phyloP scores from a whole-genome alignment of 2,329 filamentous ascomycete species.

The Cladophialophora chaetospira region DNA sequence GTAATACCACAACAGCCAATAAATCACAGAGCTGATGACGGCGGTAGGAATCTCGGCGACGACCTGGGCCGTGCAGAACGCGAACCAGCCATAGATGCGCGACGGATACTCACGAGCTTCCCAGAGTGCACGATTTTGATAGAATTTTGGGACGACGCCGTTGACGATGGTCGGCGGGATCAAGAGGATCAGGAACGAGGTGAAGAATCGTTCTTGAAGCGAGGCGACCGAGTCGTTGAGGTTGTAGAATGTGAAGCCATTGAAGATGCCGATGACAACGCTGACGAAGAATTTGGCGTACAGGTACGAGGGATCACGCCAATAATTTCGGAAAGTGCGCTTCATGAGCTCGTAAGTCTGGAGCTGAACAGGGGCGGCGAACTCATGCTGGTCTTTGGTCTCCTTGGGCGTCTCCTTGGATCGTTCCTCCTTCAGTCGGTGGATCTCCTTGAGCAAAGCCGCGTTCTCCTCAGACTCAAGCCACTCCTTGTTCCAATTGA shows the following conservation, averaged over 20 bases:
- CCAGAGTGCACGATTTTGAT: slow-evolving; percentile 71
- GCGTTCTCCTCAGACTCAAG: slow-evolving; percentile 63
- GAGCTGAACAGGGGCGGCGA: slow-evolving; percentile 63
- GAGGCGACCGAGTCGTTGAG: slow-evolving; percentile 66
- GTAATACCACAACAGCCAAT: slow-evolving; percentile 77
- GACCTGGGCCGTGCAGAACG: slow-evolving; percentile 73
- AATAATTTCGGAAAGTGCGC: slow-evolving; percentile 71
- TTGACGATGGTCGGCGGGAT: slow-evolving; percentile 73
- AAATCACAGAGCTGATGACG: slow-evolving; percentile 65
- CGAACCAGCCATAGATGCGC: slow-evolving; percentile 75
- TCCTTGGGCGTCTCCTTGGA: slow-evolving; percentile 40
- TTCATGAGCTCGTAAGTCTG: slow-evolving; percentile 70
- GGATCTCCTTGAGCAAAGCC: slow-evolving; percentile 64
- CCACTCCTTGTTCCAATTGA: slow-evolving; percentile 80
- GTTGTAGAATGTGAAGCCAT: slow-evolving; percentile 74
- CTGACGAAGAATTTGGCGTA: slow-evolving; percentile 75
- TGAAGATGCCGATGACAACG: slow-evolving; percentile 73
- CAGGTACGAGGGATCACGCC: slow-evolving; percentile 74
- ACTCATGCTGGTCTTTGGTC: slow-evolving; percentile 51
- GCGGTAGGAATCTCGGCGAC: slow-evolving; percentile 72
- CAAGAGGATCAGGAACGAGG: slow-evolving; percentile 65
- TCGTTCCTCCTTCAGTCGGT: slow-evolving; percentile 62
- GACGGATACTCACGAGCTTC: slow-evolving; percentile 71
- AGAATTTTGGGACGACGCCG: slow-evolving; percentile 75
- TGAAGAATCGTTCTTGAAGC: slow-evolving; percentile 79